A percentile compares a stretch with the other conserved stretches of the same genome.
These are phyloP conservation scores for Trypethelium eluteriae DNA, from an alignment of 495 filamentous ascomycete species.

Conservation along the genomic window DNA sequence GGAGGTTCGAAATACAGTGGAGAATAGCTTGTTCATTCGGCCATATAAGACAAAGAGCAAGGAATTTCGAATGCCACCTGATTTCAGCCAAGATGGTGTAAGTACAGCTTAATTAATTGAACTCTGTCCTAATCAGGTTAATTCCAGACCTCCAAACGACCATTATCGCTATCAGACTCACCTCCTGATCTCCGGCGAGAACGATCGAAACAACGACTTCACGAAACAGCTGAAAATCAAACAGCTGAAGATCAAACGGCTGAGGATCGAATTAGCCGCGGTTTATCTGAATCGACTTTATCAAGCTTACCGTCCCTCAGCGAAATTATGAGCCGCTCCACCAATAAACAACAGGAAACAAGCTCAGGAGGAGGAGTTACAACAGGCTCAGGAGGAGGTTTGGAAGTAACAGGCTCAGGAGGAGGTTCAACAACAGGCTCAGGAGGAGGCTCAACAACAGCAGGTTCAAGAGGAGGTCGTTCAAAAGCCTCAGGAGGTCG, in stretches of 20 bases:
- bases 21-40: no score
- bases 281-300: neutral
- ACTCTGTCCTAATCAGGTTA: neutral
- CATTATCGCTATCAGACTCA: constrained; percentile 1
- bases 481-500: neutral
- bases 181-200: neutral
- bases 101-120: no score
- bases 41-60: no score
- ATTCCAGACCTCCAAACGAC: constrained; percentile 1
- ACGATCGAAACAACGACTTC: neutral
- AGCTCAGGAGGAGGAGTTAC: neutral
- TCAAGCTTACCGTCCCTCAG: neutral
- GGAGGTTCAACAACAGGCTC: neutral
- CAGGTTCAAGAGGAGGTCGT: neutral
- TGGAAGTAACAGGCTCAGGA: neutral
- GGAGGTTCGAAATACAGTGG: no score
- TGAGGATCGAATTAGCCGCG: neutral
- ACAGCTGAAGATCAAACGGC: neutral
- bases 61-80: no score
- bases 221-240: neutral
- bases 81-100: no score
- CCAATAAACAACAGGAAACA: neutral
- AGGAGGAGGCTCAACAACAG: neutral
- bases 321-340: neutral
- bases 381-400: neutral